Base-by-base conservation (phyloP, 2,329 filamentous ascomycete species). In the Lasiodiplodia hormozganensis region DNA sequence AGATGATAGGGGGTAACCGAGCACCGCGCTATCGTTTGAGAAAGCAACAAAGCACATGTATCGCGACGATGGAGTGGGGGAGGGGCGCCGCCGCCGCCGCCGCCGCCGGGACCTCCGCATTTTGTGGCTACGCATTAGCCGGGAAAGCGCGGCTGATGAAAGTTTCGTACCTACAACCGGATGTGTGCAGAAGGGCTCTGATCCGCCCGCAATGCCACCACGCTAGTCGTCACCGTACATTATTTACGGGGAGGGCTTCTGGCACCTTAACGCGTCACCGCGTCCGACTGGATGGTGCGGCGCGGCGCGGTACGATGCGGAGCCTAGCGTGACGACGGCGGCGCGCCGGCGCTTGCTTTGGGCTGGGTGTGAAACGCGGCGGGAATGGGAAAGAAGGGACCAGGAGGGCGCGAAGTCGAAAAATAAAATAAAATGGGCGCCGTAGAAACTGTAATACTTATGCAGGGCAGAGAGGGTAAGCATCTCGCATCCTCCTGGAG, bases 261-360 rank as follows among this genome's bases (percentile, higher is more conserved):
- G 25, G 4, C 23, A 18, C 25, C 28, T 16, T 16, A 11, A 18
- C 28, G 16, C 28, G n/a, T 5, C 31, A 28, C 31, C 8, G 11
- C 4, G 54, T 47, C 43, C 43, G 43, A 53, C 51, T 28, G 11
- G 21, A 38, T 60, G 56, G 21, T 43, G 21, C 56, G 56, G 56
- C 56, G 56, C 56, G 56, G 56, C 36, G 36, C 56, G 56, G 56
- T 47, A 21, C 36, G 56, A 23, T 28, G 56, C 57, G 54, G 54
- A n/a, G 34, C 36, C 57, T 47, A 23, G 57, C 23, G 36, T 40
- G 23, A 23, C 51, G 31, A 21, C 31, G 54, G 54, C 54, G 54
- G 18, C 54, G 54, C 43, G 43, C 43, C 18, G 43, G 8, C 43
- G 43, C 18, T 14, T 53, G 25, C 51, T 25, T 53, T 28, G 40